Evolutionary conservation across 768 basidiomycete genomes (phyloP).

Genomic region (Hygrocybe coccinea): DNA sequence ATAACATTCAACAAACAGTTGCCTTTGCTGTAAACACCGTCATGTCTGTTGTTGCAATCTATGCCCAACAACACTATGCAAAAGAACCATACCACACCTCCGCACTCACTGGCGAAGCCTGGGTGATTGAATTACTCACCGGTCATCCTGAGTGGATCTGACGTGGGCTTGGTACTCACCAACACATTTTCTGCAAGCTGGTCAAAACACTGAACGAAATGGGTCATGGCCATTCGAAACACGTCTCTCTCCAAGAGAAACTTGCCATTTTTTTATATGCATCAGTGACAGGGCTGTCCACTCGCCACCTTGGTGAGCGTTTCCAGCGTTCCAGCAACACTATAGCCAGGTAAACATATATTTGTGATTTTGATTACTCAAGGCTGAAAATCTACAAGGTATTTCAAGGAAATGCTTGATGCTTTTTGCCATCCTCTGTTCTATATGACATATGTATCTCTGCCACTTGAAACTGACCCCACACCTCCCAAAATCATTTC

Average conservation of each 20-base stretch:
- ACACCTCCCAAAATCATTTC: neutral
- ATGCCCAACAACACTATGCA: too few relatives aligned
- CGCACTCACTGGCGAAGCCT: too few relatives aligned
- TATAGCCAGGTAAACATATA: constrained; percentile 16
- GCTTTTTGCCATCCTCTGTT: constrained; percentile 13
- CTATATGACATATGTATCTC: constrained; percentile 16
- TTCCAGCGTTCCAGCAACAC: constrained; percentile 27
- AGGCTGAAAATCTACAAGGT: constrained; percentile 5
- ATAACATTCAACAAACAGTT: too few relatives aligned
- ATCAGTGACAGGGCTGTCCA: constrained; percentile 21
- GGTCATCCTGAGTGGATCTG: neutral
- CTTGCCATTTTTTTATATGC: constrained; percentile 28
- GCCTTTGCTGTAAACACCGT: too few relatives aligned
- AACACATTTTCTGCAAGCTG: neutral
- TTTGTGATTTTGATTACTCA: constrained; percentile 2
- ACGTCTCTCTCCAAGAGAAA: constrained; percentile 23
- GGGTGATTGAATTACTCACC: neutral
- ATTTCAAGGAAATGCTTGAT: constrained; percentile 12
- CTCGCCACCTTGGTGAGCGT: constrained; percentile 24
- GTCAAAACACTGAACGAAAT: neutral
- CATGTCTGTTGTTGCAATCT: too few relatives aligned
- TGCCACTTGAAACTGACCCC: constrained; percentile 15
- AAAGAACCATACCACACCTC: too few relatives aligned
- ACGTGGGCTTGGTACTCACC: neutral
- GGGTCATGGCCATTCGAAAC: constrained; percentile 21